Conservation (phyloP, 2,329 filamentous ascomycete genomes). For the Neofusicoccum cordaticola region DNA sequence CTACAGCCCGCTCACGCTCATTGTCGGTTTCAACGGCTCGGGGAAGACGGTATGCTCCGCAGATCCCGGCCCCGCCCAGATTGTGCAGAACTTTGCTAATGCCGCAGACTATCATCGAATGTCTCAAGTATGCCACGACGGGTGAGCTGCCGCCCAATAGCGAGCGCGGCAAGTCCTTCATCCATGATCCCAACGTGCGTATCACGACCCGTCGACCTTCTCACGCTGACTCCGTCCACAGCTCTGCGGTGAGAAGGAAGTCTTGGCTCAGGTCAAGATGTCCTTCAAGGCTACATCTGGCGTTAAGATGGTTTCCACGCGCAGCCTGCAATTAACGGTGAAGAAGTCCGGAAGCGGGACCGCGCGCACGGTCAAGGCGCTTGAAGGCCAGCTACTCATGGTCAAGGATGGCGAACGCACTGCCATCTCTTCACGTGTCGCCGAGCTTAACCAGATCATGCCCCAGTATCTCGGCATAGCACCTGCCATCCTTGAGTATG, state of each 20-base stretch:
- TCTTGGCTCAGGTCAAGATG: constrained; percentile 87
- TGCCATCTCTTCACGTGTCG: constrained; percentile 74
- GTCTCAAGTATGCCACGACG: constrained; percentile 95
- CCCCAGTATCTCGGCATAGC: constrained; percentile 86
- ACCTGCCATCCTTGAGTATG: constrained; percentile 82
- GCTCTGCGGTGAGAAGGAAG: constrained; percentile 81
- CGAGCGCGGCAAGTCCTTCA: constrained; percentile 81
- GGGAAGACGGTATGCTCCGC: constrained; percentile 70
- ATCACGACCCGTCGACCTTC: not conserved
- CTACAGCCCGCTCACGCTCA: constrained; percentile 85
- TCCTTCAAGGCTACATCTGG: constrained; percentile 78
- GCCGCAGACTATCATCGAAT: constrained; percentile 87
- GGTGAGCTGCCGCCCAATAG: constrained; percentile 91
- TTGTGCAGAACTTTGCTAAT: constrained; percentile 8
- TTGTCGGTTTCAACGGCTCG: constrained; percentile 95
- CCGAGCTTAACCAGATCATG: constrained; percentile 79
- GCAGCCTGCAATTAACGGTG: constrained; percentile 80
- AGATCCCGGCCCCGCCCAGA: not conserved
- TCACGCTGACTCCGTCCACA: constrained; percentile 29
- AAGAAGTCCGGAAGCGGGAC: constrained; percentile 60
- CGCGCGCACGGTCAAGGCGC: constrained; percentile 71
- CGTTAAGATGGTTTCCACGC: constrained; percentile 75
- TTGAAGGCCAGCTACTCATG: constrained; percentile 76
- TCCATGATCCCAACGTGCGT: constrained; percentile 86
- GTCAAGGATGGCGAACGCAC: constrained; percentile 75